These are phyloP conservation scores for Acanthamoeba triangularis DNA, from an alignment of 208 protist genomes.

Conservation along the genomic window DNA sequence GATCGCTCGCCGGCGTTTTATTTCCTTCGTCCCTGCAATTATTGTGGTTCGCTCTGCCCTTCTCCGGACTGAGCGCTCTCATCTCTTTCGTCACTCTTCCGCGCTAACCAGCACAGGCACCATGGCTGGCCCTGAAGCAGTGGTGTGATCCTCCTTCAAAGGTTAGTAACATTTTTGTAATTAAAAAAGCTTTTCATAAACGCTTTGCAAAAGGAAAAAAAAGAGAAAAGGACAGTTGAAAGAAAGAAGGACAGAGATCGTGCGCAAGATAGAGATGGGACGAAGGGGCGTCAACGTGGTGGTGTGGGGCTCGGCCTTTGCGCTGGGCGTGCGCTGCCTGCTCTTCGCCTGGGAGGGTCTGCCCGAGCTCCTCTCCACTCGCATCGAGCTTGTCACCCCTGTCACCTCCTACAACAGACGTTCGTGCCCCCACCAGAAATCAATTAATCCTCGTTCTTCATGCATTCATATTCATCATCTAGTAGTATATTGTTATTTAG, in stretches of 20 bases:
- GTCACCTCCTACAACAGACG: slow-evolving; percentile 62
- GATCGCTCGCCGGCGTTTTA: neutral
- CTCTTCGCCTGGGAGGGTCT: slow-evolving; percentile 55
- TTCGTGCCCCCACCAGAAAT: neutral
- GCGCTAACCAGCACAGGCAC: too few relatives aligned
- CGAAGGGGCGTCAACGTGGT: slow-evolving; percentile 37
- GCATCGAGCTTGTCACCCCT: slow-evolving; percentile 73
- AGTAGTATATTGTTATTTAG: neutral
- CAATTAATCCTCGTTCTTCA: neutral
- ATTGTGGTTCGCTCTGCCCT: neutral
- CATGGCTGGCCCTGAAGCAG: too few relatives aligned
- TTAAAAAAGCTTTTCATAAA: neutral
- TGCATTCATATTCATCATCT: neutral
- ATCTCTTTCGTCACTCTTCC: too few relatives aligned
- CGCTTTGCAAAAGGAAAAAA: neutral
- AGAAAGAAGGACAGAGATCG: neutral
- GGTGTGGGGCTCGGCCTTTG: slow-evolving; percentile 39
- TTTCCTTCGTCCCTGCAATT: neutral
- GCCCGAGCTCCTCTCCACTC: slow-evolving; percentile 25
- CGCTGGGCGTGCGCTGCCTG: slow-evolving; percentile 17
- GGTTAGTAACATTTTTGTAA: too few relatives aligned
- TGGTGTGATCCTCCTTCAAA: too few relatives aligned
- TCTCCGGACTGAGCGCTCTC: too few relatives aligned
- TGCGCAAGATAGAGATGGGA: neutral
- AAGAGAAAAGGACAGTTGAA: neutral